These are phyloP conservation scores for Metschnikowia hibisci DNA, from an alignment of 805 yeast species.

Conservation along the genomic window DNA sequence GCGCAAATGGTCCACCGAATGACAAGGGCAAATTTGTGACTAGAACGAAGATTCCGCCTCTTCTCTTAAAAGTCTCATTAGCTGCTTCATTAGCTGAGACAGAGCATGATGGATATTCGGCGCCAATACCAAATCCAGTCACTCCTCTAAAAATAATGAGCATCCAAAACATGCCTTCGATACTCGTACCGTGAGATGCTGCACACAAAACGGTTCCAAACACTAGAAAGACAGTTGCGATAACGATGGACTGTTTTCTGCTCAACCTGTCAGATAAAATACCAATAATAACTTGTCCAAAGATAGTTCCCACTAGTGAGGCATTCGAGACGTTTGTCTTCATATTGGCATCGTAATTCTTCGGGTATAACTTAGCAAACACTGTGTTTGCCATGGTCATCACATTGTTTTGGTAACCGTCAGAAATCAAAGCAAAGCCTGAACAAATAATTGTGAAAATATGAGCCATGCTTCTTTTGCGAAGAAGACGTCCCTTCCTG, in stretches of 20 bases:
- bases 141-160: slow-evolving; percentile 68
- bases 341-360: slow-evolving; percentile 41
- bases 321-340: slow-evolving; percentile 69
- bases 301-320: slow-evolving; percentile 62
- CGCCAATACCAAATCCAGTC: slow-evolving; percentile 76
- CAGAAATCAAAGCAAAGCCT: slow-evolving; percentile 73
- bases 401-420: slow-evolving; percentile 72
- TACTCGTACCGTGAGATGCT: slow-evolving; percentile 59
- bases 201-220: slow-evolving; percentile 65
- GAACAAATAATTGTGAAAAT: slow-evolving; percentile 53
- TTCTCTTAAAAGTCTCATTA: slow-evolving; percentile 55
- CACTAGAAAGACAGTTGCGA: slow-evolving; percentile 58
- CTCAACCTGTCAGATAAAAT: slow-evolving; percentile 62
- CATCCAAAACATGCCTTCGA: slow-evolving; percentile 74
- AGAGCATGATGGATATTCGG: slow-evolving; percentile 70
- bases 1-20: slow-evolving; percentile 76
- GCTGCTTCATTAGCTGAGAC: slow-evolving; percentile 71
- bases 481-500: slow-evolving; percentile 27
- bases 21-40: slow-evolving; percentile 72
- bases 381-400: slow-evolving; percentile 67
- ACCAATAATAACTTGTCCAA: slow-evolving; percentile 69
- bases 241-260: slow-evolving; percentile 65
- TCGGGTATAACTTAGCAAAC: slow-evolving; percentile 43
- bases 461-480: slow-evolving; percentile 24
- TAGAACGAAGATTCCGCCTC: slow-evolving; percentile 64